Conservation (phyloP, 768 basidiomycete genomes). For the Podaxis sp. region DNA sequence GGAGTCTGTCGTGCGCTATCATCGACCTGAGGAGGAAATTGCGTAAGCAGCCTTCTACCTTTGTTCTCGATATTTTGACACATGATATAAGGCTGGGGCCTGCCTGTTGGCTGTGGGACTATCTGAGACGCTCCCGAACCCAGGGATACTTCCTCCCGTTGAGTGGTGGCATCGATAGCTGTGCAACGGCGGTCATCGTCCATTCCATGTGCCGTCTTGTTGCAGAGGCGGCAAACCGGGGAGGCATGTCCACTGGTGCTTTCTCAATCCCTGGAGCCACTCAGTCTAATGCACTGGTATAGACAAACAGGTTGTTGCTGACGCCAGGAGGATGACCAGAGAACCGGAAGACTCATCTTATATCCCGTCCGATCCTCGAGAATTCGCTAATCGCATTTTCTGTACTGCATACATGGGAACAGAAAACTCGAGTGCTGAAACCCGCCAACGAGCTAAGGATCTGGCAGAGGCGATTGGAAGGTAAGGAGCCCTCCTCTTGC, state of each 20-base stretch:
- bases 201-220: slow-evolving; percentile 96
- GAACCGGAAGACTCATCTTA: slow-evolving; percentile 81
- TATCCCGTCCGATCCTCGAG: slow-evolving; percentile 81
- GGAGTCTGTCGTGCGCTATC: slow-evolving; percentile 61
- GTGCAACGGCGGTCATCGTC: slow-evolving; percentile 94
- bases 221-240: slow-evolving; percentile 67
- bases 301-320: slow-evolving; percentile 86
- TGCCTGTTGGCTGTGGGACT: slow-evolving; percentile 99
- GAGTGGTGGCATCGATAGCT: slow-evolving; percentile 96
- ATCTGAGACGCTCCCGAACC: slow-evolving; percentile 87
- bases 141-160: slow-evolving; percentile 96
- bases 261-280: not conserved
- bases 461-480: slow-evolving; percentile 88
- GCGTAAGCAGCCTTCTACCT: slow-evolving; percentile 59
- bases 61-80: not conserved
- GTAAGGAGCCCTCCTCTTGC: slow-evolving; percentile 35
- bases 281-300: slow-evolving; percentile 1
- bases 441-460: slow-evolving; percentile 80
- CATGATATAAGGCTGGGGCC: slow-evolving; percentile 72
- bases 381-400: slow-evolving; percentile 85
- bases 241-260: slow-evolving; percentile 48
- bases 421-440: slow-evolving; percentile 89
- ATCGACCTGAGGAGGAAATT: slow-evolving; percentile 93
- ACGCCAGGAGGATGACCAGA: slow-evolving; percentile 87
- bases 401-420: slow-evolving; percentile 99